Base-by-base conservation (phyloP, 2,329 filamentous ascomycete species). In the Neocatenulostroma microsporum region DNA sequence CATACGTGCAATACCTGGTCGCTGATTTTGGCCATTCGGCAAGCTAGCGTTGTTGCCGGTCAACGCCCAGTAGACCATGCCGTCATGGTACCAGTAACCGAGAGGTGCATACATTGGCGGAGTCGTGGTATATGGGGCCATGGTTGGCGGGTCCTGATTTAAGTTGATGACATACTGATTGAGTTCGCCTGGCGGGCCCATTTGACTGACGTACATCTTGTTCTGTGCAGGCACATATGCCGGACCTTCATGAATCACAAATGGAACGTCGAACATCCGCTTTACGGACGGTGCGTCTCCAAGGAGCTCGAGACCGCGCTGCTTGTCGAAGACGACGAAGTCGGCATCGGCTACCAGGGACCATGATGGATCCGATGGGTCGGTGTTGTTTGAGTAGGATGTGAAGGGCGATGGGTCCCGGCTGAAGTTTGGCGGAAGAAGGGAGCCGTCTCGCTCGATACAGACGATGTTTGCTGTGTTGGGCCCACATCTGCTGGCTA, bases 241-340 rank as follows among this genome's bases (percentile, higher is more conserved):
- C 2, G 63, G 63, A 5, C 62, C 63, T 52, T 67, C 63, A 39
- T 67, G 63, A 7, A 65, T 58, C 3, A 58, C 57, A 5, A 49
- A 37, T 12, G 49, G 52, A 12, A 63, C 53, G n/a, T 53, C 41
- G 42, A 66, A 65, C 34, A 65, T 49, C 35, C 49, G 60, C 17
- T 64, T 53, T 26, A 61, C 60, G 4, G 47, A 56, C 11, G 63
- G 62, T 12, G 53, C 57, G 0, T 47, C 32, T 11, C 63, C 63
- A 2, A 67, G 53, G 10, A 62, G 44, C 18, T 62, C 50, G 11
- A 62, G 45, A 5, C 56, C 63, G 13, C 56, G 52, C 35, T 53
- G 36, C n/a, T 50, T 46, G 38, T 66, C 57, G 34, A 61, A 65
- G 17, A 66, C 56, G 9, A 65, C 37, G 37, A 64, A 64, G 36